Base-by-base conservation (phyloP, 1,284 basidiomycete genomes). In the Tausonia pullulans region DNA sequence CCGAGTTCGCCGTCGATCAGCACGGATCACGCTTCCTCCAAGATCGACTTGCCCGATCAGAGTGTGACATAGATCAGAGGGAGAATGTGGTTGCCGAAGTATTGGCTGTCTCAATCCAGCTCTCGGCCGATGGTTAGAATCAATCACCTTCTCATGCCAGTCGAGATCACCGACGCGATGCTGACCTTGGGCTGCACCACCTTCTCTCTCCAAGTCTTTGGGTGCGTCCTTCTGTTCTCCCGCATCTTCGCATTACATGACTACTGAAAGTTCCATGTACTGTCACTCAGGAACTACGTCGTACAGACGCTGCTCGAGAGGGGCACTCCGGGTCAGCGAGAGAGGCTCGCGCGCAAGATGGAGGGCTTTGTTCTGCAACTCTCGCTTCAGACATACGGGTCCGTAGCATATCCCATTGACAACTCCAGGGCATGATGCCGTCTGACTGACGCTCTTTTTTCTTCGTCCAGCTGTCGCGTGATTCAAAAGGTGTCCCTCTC, bases 281-380 rank as follows among this genome's bases (percentile, higher is more conserved):
- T 2, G 27, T 27, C 27, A 27, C 45, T 57, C 43, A 43, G 55
- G 66, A 98, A 98, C 79, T 98, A 97, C 78, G 85, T 89, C 65
- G 85, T 97, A 66, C 95, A 98, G 76, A 97, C 97, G 77, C 78
- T 98, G 71, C 88, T 98, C 70, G 95, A 98, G 74, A 83, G 88
- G 72, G 93, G 95, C 40, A 87, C 85, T 14, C 81, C 84, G 67
- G 77, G 80, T 11, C 92, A 95, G 73, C 88, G 87, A 72, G 81
- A 82, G 2, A 77, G 83, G 8, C 79, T 98, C 55, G 85, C 85
- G 1, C 81, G 79, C 62, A 81, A 84, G 52, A 88, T 98, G 83
- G 85, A 91, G 72, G 85, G 85, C 0, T 85, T 89, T 70, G 81
- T 95, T 46, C 78, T 93, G 4, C 77, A 82, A 9, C 79, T 98